Evolutionary conservation across 495 filamentous ascomycete species (phyloP).

Genomic region (Penicillium daleae): DNA sequence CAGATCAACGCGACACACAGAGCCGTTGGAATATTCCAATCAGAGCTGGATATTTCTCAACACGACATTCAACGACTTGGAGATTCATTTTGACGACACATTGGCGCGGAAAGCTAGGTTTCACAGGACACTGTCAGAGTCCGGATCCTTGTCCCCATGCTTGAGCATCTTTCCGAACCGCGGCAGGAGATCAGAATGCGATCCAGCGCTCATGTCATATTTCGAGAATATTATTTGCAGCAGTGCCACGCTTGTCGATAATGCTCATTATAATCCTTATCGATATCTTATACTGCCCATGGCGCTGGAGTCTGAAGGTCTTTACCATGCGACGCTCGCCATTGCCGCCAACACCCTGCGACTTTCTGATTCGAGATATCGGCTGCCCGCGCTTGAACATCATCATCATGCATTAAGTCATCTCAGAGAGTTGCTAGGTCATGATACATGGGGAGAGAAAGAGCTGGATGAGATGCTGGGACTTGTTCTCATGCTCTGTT

Average conservation of each 20-base stretch:
- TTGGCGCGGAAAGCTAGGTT: background rate
- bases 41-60: slow-evolving; percentile 28
- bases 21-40: background rate
- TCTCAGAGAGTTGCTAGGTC: slow-evolving; percentile 15
- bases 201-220: slow-evolving; percentile 27
- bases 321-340: slow-evolving; percentile 32
- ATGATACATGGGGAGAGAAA: slow-evolving; percentile 20
- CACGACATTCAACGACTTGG: slow-evolving; percentile 26
- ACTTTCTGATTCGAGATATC: slow-evolving; percentile 23
- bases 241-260: slow-evolving; percentile 31
- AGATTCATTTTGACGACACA: slow-evolving; percentile 26
- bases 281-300: slow-evolving; percentile 35
- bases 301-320: slow-evolving; percentile 28
- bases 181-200: slow-evolving; percentile 15
- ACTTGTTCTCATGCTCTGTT: slow-evolving; percentile 33
- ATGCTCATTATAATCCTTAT: slow-evolving; percentile 31
- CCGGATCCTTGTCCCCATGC: slow-evolving; percentile 1
- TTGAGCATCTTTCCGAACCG: slow-evolving; percentile 9
- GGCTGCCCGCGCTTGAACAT: slow-evolving; percentile 24
- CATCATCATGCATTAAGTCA: slow-evolving; percentile 23
- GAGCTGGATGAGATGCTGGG: slow-evolving; percentile 33
- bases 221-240: slow-evolving; percentile 33
- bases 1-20: background rate
- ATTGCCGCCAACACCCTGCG: slow-evolving; percentile 29
- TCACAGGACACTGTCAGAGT: background rate